Conservation (phyloP, 139 green algal genomes). For the Ettlia oleoabundans region DNA sequence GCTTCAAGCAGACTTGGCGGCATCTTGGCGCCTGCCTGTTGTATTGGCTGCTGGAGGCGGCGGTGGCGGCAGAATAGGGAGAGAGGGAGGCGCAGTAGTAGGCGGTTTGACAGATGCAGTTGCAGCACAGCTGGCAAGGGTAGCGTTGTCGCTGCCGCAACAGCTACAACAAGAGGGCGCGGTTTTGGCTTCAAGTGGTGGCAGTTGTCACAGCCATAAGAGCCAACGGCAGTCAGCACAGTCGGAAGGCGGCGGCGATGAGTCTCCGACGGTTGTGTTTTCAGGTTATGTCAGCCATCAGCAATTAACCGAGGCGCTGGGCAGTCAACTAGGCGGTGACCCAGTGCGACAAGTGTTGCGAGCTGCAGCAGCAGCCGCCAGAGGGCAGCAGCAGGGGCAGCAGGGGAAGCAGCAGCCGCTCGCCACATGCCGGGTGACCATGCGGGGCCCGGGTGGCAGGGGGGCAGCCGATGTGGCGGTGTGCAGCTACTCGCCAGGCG, state of each 20-base stretch:
- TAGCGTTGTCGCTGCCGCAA: neutral
- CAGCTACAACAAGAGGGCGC: neutral
- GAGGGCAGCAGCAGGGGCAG: neutral
- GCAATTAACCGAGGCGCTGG: slow-evolving; percentile 20
- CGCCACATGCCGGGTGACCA: slow-evolving; percentile 25
- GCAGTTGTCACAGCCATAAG: neutral
- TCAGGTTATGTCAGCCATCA: slow-evolving; percentile 36
- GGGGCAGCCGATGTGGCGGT: slow-evolving; percentile 44
- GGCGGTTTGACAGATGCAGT: neutral
- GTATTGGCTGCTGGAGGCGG: no score
- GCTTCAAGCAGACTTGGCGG: slow-evolving; percentile 29
- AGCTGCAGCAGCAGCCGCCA: neutral
- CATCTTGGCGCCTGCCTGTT: slow-evolving; percentile 27
- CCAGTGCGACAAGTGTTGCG: neutral
- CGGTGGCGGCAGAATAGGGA: neutral
- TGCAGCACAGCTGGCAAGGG: neutral
- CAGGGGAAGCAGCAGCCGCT: neutral
- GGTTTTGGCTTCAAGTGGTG: neutral
- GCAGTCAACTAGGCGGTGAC: slow-evolving; percentile 6
- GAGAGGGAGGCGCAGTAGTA: no score
- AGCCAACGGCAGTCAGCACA: neutral
- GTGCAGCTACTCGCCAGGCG: neutral
- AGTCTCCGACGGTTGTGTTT: slow-evolving; percentile 24
- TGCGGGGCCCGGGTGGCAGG: slow-evolving; percentile 32
- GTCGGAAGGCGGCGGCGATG: neutral